Evolutionary conservation across 2,329 filamentous ascomycete genomes (phyloP).

Genomic region (Phoma sp.): DNA sequence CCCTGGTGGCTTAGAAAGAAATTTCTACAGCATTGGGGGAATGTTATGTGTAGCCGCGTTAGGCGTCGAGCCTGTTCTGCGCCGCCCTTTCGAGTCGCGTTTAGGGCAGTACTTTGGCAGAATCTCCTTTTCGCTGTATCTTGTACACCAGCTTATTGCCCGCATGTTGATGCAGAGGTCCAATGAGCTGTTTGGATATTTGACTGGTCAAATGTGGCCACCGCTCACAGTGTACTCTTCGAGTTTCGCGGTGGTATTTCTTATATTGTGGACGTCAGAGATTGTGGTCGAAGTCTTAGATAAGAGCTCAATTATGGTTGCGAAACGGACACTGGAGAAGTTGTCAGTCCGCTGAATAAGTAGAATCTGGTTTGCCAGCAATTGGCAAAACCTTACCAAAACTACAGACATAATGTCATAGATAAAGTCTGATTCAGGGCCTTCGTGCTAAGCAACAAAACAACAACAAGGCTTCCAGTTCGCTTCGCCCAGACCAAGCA

Average conservation of each 20-base stretch:
- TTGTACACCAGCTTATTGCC: background rate
- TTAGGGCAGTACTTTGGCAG: background rate
- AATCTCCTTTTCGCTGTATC: conserved; percentile 3
- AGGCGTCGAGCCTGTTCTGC: background rate
- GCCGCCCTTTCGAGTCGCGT: background rate
- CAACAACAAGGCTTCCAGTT: too few species aligned
- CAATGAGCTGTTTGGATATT: background rate
- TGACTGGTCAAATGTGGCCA: background rate
- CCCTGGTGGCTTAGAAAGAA: background rate
- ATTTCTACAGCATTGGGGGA: background rate
- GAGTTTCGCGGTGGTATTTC: background rate
- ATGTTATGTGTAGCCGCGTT: background rate
- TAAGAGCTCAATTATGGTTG: background rate
- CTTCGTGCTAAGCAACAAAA: too few species aligned
- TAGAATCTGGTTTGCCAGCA: too few species aligned
- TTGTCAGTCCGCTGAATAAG: too few species aligned
- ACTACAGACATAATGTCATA: too few species aligned
- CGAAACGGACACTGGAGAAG: background rate
- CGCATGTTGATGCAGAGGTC: background rate
- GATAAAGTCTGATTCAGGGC: too few species aligned
- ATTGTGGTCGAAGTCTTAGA: background rate
- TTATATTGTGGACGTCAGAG: background rate
- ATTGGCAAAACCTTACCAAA: too few species aligned
- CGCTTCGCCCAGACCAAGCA: too few species aligned
- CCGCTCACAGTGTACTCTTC: background rate